These are phyloP conservation scores for Mortierella sp. DNA, from an alignment of 371 early-diverging fungal species.

Conservation along the genomic window DNA sequence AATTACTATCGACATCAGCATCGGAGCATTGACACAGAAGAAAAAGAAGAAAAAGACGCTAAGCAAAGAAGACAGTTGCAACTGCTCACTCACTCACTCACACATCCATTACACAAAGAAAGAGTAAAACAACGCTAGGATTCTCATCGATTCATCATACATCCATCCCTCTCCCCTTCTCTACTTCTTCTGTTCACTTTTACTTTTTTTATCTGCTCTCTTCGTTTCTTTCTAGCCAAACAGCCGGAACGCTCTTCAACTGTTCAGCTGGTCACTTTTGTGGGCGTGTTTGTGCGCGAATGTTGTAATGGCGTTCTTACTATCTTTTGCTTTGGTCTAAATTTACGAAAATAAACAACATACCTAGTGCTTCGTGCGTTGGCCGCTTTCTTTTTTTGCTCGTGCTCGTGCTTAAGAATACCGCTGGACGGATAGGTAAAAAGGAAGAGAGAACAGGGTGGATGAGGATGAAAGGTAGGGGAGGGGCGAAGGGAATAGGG, in stretches of 20 bases:
- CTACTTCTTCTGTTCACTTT: neutral
- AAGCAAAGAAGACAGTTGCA: neutral
- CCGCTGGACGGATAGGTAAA: neutral
- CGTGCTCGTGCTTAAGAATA: neutral
- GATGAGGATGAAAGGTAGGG: neutral
- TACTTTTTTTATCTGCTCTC: neutral
- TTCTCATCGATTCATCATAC: neutral
- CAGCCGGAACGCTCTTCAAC: neutral
- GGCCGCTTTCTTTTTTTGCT: neutral
- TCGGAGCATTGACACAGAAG: no score
- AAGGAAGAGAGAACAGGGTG: neutral
- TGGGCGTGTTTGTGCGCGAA: neutral
- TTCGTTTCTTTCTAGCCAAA: neutral
- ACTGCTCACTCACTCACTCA: neutral
- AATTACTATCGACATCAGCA: neutral
- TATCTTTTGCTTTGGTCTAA: neutral
- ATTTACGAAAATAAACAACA: neutral
- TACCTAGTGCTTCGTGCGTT: slow-evolving; percentile 4
- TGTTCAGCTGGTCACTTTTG: slow-evolving; percentile 11
- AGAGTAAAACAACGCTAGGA: neutral
- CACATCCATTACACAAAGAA: neutral
- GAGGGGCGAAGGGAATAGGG: no score
- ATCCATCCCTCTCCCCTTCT: neutral
- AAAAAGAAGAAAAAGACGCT: neutral
- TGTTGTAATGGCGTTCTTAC: neutral